Base-by-base conservation (phyloP, 148 eudicot species). In the Polygonum aviculare region DNA sequence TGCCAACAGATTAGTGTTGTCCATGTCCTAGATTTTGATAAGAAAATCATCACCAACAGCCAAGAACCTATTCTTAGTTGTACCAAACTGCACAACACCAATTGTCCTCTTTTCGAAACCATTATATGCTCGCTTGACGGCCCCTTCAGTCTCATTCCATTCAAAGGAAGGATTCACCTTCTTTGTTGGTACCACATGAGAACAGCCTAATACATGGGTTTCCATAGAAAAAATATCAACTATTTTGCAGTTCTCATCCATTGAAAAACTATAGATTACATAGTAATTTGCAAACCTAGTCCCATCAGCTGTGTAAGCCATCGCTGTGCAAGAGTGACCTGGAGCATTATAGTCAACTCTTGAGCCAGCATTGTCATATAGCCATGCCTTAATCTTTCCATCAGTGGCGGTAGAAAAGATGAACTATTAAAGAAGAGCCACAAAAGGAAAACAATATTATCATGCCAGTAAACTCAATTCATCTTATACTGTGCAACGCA, bases 301-400 rank as follows among this genome's bases (percentile, higher is more conserved):
- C 63, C 96, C 89, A 80, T 91, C 91, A 76, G 91, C 80, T 75
- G 76, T 87, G 72, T 87, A 89, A 40, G 87, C 85, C 90, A 91
- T 85, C 48, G 84, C 87, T 26, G 86, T 86, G 79, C 90, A 87
- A 50, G 84, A 81, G 59, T 79, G 88, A 41, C 96, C 96, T 5
- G 96, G 96, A 2, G 96, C 91, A 71, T 87, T 93, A 85, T 84
- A 87, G 67, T 87, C 85, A 76, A 85, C 87, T 75, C 90, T 85
- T 57, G 91, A 76, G 41, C 90, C 91, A 79, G 76, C 2, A 52
- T 84, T 82, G 79, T 89, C 93, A 81, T 89, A 91, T 4, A 87
- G 71, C 96, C 96, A 91, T 39, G 90, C 93, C 84, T 87, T 91
- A 19, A 91, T 89, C 85, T 87, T 89, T 78, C 96, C 96, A 78